Evolutionary conservation across 495 filamentous ascomycete genomes (phyloP).

Genomic region (Staphylotrichum longicolle): DNA sequence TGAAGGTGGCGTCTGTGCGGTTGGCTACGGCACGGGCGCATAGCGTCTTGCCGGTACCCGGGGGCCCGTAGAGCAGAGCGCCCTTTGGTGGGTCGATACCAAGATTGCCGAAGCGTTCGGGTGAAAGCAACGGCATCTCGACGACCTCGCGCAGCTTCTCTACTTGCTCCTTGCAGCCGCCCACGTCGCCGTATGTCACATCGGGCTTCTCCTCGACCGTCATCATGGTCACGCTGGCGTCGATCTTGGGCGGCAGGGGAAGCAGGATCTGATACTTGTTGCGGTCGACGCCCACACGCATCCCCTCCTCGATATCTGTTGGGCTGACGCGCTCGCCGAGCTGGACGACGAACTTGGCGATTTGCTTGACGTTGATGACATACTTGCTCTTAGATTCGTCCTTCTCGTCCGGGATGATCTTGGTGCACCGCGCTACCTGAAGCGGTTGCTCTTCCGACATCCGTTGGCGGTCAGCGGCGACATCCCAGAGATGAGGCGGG

Average conservation of each 20-base stretch:
- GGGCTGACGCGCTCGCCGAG: slow-evolving; percentile 94
- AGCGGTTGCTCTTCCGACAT: slow-evolving; percentile 98
- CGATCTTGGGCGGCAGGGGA: slow-evolving; percentile 97
- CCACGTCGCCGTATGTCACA: slow-evolving; percentile 97
- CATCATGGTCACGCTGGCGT: slow-evolving; percentile 99
- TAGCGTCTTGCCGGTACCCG: slow-evolving; percentile 96
- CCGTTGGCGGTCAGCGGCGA: slow-evolving; percentile 93
- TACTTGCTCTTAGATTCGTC: slow-evolving; percentile 99
- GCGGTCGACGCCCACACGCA: slow-evolving; percentile 96
- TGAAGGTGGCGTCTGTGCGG: slow-evolving; percentile 96
- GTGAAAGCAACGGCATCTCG: slow-evolving; percentile 94
- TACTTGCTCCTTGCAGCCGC: slow-evolving; percentile 98
- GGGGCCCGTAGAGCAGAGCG: slow-evolving; percentile 92
- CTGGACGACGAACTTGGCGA: slow-evolving; percentile 98
- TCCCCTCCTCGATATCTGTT: slow-evolving; percentile 98
- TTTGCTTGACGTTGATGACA: slow-evolving; percentile 99
- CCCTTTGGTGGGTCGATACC: slow-evolving; percentile 99
- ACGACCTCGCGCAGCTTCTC: slow-evolving; percentile 98
- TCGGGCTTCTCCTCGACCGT: slow-evolving; percentile 99
- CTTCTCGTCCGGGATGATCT: slow-evolving; percentile 97
- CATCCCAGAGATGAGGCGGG: slow-evolving; percentile 97
- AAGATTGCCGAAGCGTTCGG: slow-evolving; percentile 93
- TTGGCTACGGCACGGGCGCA: slow-evolving; percentile 97
- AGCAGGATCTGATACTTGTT: slow-evolving; percentile 99
- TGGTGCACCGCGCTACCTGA: slow-evolving; percentile 96